Evolutionary conservation across 371 early-diverging fungal genomes (phyloP).

Genomic region (Mortierella sp.): DNA sequence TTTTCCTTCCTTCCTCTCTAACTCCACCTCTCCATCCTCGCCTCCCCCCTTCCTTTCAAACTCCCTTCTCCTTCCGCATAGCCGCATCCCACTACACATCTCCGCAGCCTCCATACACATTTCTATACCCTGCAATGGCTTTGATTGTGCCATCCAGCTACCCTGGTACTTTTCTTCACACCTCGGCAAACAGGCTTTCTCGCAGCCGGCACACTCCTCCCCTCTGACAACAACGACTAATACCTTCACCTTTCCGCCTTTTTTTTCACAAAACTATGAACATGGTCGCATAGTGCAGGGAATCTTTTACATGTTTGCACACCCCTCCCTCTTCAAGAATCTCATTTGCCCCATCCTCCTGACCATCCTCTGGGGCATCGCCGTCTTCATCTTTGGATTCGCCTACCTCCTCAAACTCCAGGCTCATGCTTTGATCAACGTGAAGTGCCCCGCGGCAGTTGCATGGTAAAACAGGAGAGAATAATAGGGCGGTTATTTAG

Average conservation of each 20-base stretch:
- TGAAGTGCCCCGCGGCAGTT: slow-evolving; percentile 63
- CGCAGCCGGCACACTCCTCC: neutral
- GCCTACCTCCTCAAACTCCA: slow-evolving; percentile 54
- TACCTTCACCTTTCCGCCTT: slow-evolving; percentile 35
- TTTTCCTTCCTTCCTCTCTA: neutral
- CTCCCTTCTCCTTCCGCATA: neutral
- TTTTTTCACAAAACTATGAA: neutral
- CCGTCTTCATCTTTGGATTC: slow-evolving; percentile 29
- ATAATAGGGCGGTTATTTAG: neutral
- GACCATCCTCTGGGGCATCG: slow-evolving; percentile 28
- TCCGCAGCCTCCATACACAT: too few species aligned
- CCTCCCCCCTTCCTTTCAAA: too few species aligned
- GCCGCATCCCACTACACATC: neutral
- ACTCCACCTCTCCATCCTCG: neutral
- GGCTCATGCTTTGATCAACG: slow-evolving; percentile 66
- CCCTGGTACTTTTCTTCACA: neutral
- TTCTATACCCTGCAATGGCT: neutral
- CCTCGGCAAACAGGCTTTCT: neutral
- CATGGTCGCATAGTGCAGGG: slow-evolving; percentile 60
- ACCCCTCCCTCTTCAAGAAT: slow-evolving; percentile 56
- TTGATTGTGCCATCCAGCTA: slow-evolving; percentile 11
- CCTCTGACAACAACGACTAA: neutral
- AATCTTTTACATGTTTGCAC: slow-evolving; percentile 59
- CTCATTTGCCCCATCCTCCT: slow-evolving; percentile 30
- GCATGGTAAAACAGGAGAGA: slow-evolving; percentile 60